These are phyloP conservation scores for Steccherinum ochraceum DNA, from an alignment of 768 basidiomycete genomes.

Conservation along the genomic window DNA sequence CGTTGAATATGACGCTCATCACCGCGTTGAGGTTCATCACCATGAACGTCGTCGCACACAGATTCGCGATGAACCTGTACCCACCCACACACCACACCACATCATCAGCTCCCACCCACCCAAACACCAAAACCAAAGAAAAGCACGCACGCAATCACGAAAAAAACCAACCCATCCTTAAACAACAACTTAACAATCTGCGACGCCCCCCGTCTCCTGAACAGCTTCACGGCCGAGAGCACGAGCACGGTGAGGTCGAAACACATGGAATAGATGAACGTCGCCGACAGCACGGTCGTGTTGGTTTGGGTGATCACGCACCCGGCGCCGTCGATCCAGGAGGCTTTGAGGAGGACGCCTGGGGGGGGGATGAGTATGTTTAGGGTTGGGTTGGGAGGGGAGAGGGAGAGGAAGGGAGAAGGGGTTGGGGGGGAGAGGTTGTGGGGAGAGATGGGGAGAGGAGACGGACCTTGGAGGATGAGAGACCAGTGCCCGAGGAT, in stretches of 20 bases:
- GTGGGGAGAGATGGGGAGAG: too few species aligned
- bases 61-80: conserved; percentile 59
- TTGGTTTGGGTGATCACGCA: conserved; percentile 58
- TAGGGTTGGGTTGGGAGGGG: background rate
- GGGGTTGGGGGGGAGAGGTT: too few species aligned
- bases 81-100: background rate
- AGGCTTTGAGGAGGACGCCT: conserved; percentile 58
- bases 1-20: conserved; percentile 66
- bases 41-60: conserved; percentile 60
- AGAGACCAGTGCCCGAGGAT: conserved; percentile 68
- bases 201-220: conserved; percentile 39
- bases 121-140: background rate
- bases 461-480: conserved; percentile 51
- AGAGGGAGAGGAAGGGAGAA: too few species aligned
- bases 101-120: background rate
- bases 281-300: conserved; percentile 52
- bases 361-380: background rate
- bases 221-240: conserved; percentile 57
- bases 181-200: conserved; percentile 62
- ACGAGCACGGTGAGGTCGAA: conserved; percentile 61
- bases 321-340: conserved; percentile 38
- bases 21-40: conserved; percentile 60
- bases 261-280: conserved; percentile 70
- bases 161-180: conserved; percentile 65
- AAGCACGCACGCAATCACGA: conserved; percentile 55